These are phyloP conservation scores for Gossypium ekmanianum DNA, from an alignment of 345 rosid species.

Conservation along the genomic window DNA sequence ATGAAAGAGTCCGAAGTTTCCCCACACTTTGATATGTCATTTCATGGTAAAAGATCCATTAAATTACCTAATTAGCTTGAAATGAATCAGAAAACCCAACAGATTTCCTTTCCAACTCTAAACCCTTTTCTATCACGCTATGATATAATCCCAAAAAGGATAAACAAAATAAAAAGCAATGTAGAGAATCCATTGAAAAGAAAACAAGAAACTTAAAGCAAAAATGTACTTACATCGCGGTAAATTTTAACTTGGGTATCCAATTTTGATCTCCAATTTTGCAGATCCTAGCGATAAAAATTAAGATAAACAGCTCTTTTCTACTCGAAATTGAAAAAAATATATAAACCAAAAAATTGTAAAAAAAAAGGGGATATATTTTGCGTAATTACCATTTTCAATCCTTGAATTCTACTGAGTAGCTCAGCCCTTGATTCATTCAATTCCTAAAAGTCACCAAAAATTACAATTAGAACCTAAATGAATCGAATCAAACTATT, in stretches of 20 bases:
- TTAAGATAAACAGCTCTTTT: not conserved
- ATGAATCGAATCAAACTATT: not conserved
- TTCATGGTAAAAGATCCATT: not conserved
- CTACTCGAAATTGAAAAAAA: not conserved
- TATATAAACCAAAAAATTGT: constrained; percentile 1
- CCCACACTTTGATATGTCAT: not conserved
- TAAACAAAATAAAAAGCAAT: not conserved
- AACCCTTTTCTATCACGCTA: not conserved
- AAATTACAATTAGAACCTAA: not conserved
- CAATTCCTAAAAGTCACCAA: constrained; percentile 45
- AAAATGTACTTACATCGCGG: constrained; percentile 54
- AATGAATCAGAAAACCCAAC: not conserved
- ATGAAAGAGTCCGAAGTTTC: not conserved
- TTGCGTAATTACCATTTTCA: constrained; percentile 55
- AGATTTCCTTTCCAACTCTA: not conserved
- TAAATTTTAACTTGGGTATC: constrained; percentile 87
- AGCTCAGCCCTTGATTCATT: constrained; percentile 84
- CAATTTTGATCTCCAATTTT: constrained; percentile 85
- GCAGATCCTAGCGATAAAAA: constrained; percentile 62
- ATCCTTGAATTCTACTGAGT: constrained; percentile 72
- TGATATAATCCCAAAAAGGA: not conserved
- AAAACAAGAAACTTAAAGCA: not conserved
- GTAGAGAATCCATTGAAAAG: not conserved
- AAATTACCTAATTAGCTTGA: not conserved
- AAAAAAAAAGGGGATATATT: too few species aligned